Evolutionary conservation across 768 basidiomycete genomes (phyloP), one percentile per base, ranked within the genome.

Genomic region (Tulasnella sp.): DNA sequence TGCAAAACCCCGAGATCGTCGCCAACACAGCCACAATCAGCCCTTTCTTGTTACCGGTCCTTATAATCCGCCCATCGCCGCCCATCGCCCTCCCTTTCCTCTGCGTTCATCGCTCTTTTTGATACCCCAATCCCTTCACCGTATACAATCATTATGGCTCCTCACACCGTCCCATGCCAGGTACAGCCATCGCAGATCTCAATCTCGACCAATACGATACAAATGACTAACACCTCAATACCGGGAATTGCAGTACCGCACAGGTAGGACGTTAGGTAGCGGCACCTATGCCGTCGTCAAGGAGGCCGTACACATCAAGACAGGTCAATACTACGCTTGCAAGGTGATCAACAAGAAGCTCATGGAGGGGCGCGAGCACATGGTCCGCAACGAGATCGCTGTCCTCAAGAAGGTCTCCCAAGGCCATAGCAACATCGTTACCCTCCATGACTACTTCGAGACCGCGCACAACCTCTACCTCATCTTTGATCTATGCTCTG

Each of bases 341-440:
- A 99, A 99, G 73, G 96, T 98, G 68, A 93, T 97, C 75, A 97
- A 95, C 83, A 98, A 98, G 80, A 92, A 94, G 68, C 82, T 96
- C 61, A 96, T 96, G 93, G 88, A 95, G 70, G 95, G 95, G 3
- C 78, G 95, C 64, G 95, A 98, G 74, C 84, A 94, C 70, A 98
- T 99, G 95, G 95, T 93, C 21, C 83, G 95, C 58, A 99, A 99
- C 67, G 96, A 99, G 73, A 99, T 99, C 64, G 80, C 86, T 1
- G 94, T 98, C 11, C 76, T 99, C 64, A 98, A 97, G 75, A 80
- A 82, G 64, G 83, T 98, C 54, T 97, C 94, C 26, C 92, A 86
- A 58, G 91, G 91, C 3, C 82, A 97, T 70, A 71, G 69, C 27
- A 94, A 97, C 71, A 86, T 98, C 66, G 94, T 98, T 51, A 94